Evolutionary conservation across 495 filamentous ascomycete genomes (phyloP), one percentile per base, ranked within the genome.

Genomic region (Sporormia fimetaria): DNA sequence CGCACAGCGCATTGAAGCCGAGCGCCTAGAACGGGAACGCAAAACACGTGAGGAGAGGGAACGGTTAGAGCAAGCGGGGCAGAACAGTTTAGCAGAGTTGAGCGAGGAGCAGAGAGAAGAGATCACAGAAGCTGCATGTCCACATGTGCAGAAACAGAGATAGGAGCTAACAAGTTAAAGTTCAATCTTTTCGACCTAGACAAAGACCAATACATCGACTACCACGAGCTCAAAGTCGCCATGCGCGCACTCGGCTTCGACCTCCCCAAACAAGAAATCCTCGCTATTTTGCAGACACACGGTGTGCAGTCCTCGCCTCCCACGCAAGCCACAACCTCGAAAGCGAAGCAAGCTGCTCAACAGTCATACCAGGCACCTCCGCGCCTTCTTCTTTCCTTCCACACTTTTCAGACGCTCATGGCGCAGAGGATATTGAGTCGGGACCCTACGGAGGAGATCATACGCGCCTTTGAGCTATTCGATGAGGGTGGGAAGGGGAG

Each of bases 111-210:
- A 94, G 55, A 68, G 77, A 36, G 84, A 90, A 52, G 86, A 94
- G 55, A 83, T 94, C 38, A 81, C 78, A 48, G 84, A 94, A 68
- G 87, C 85, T 42, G 84, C 88, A 71, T 52, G 76, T 62, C n/a
- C 23, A 4, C 29, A 15, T 4, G 21, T n/a, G 10, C 17, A 42
- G 31, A 2, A 20, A 3, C 10, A 38, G 11, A 29, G 21, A 37
- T 18, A 20, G 14, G 33, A 33, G 12, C 7, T 17, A 0, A 27
- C 11, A 18, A 15, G 14, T 37, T 32, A 20, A 37, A 95, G 87
- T 95, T 96, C 66, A 78, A 75, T 39, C 81, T 96, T 58, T 96
- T 96, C 68, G 88, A 96, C 63, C 81, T 94, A 43, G 90, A 96
- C 71, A 87, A 88, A 64, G 87, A 96, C 67, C 72, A 76, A 37